phyloP scores from a whole-genome alignment of 2,329 filamentous ascomycete species.

The Xylariomycetidae sp. region DNA sequence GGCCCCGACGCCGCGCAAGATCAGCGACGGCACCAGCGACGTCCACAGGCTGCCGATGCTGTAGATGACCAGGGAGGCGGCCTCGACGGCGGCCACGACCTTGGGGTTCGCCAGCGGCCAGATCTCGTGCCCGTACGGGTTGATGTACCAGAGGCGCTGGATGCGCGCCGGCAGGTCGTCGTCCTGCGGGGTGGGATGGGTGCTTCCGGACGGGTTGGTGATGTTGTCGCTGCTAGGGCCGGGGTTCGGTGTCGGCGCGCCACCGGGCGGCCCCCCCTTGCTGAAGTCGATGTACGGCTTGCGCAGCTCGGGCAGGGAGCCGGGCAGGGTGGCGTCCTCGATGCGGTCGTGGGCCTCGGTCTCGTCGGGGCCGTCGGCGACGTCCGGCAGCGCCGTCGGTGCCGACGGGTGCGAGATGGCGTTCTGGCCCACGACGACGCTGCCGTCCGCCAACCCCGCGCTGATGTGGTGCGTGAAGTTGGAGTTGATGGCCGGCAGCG shows the following conservation, averaged over 20 bases:
- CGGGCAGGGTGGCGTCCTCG: constrained; percentile 76
- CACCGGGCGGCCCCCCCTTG: constrained; percentile 41
- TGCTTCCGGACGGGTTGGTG: background rate
- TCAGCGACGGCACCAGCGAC: constrained; percentile 74
- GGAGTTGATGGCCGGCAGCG: constrained; percentile 86
- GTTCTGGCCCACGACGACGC: constrained; percentile 83
- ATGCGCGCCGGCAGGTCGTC: constrained; percentile 75
- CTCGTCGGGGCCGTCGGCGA: constrained; percentile 21
- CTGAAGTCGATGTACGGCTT: constrained; percentile 77
- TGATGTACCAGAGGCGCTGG: constrained; percentile 89
- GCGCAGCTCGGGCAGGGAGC: constrained; percentile 72
- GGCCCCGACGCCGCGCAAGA: constrained; percentile 69
- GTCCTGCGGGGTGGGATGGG: constrained; percentile 37
- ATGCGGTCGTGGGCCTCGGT: constrained; percentile 55
- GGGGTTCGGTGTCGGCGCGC: background rate
- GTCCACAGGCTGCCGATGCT: constrained; percentile 94
- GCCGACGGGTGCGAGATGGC: constrained; percentile 80
- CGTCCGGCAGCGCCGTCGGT: constrained; percentile 46
- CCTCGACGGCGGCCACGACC: constrained; percentile 61
- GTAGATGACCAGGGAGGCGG: constrained; percentile 69
- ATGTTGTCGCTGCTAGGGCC: background rate
- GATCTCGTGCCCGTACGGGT: constrained; percentile 96
- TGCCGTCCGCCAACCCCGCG: constrained; percentile 70
- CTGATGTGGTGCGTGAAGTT: constrained; percentile 96
- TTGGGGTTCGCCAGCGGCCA: constrained; percentile 76